Base-by-base conservation (phyloP, 495 filamentous ascomycete species). In the Hypoxylon intermedium region DNA sequence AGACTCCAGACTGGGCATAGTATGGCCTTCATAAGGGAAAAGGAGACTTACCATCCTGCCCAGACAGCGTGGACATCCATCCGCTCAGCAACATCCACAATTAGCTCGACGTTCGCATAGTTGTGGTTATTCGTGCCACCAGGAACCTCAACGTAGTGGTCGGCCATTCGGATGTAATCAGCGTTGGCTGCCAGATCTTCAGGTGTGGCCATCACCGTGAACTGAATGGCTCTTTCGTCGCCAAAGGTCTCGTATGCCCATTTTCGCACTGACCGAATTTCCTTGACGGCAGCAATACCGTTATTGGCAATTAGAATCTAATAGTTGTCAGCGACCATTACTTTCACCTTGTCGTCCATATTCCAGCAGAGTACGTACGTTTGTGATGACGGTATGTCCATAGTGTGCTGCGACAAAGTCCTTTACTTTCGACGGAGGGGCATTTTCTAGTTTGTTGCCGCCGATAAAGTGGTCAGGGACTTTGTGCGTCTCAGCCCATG, bases 51-150 rank as follows among this genome's bases (percentile, higher is more conserved):
- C 91, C 94, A 99, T 84, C 94, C 94, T 63, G 94, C 94, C 94
- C 94, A 99, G 12, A 99, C 94, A 54, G 94, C 94, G 67, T 99
- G 94, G 38, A 98, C 94, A 58, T 89, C 85, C 91, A 97, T 97
- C 28, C 94, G 90, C 80, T 99, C 94, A n/a, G 94, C 94, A 72
- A 99, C 85, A 80, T 99, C 94, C 54, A 99, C 94, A 74, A 99
- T 98, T 67, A 99, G 81, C 79, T 99, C 94, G 41, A 99, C 94
- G 77, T 99, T 99, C 72, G 94, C 94, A 74, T 99, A 99, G 78
- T 99, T 99, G 86, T 99, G 97, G 82, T 99, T 99, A 79, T 99
- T 99, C 40, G 95, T 99, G 68, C 94, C 94, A 66, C 94, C 94
- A n/a, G 94, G 94, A 43, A 95, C 92, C 79, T 99, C 94, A 58